Evolutionary conservation across 768 basidiomycete species (phyloP), one percentile per base, ranked within the genome.

Genomic region (Candolleomyces eurysporus): DNA sequence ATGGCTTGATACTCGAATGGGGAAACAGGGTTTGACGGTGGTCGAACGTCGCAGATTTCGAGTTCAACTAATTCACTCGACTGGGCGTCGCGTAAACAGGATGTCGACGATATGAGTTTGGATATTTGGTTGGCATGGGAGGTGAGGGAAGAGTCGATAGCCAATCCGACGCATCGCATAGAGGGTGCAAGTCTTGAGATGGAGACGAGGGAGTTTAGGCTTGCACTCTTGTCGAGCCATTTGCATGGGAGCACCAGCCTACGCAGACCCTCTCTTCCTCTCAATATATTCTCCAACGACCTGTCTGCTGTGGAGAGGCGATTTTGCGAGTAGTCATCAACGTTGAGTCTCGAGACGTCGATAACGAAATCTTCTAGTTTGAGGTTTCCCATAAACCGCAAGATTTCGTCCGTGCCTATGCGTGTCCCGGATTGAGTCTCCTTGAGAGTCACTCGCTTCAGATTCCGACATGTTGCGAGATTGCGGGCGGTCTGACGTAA

Each of bases 1-100:
- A 60, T n/a, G 45, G 26, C 11, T 22, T 40, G 26, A 22, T 60
- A 43, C 50, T 60, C 59, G 50, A 14, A 40, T 39, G 46, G 46
- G 16, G 32, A 40, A 36, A 60, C 53, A 21, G 36, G 7, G 5
- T 40, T 21, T 6, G 22, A 26, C 17, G 11, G 7, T n/a, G 39
- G 10, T 11, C 59, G 59, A 8, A 9, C 8, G 22, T 60, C 59
- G 14, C 40, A 5, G 40, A 60, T 53, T 22, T 42, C n/a, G 10
- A 60, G 40, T n/a, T 42, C 22, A 2, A 22, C 26, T 21, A 60
- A 5, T 19, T 49, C 31, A 10, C 53, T 55, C 26, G 26, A 26
- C 4, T 26, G 26, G 26, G 26, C 2, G 26, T 4, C 4, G 26
- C 26, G 26, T 26, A 26, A 26, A 26, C 2, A 4, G 26, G 26